phyloP scores from a whole-genome alignment of 805 yeast species.

The Komagataella populi region DNA sequence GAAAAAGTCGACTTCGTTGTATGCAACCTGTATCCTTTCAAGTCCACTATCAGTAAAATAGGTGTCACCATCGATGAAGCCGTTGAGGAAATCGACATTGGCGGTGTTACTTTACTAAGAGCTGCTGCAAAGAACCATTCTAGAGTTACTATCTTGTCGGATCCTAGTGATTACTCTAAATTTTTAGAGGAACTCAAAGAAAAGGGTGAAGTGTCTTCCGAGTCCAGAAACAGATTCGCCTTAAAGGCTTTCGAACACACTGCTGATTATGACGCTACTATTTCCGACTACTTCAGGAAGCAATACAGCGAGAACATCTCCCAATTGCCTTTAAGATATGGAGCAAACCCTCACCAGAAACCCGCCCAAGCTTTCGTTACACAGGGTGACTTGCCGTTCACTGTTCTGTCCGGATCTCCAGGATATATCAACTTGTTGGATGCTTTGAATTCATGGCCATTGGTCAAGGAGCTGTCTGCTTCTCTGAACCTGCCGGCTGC shows the following conservation, averaged over 20 bases:
- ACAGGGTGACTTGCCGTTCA: conserved; percentile 84
- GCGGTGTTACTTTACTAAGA: conserved; percentile 92
- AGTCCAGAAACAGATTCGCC: conserved; percentile 72
- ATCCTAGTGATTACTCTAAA: conserved; percentile 83
- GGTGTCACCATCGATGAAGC: conserved; percentile 96
- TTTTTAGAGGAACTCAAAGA: conserved; percentile 67
- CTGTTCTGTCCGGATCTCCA: conserved; percentile 88
- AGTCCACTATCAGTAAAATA: conserved; percentile 90
- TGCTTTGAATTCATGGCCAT: conserved; percentile 97
- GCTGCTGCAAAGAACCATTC: conserved; percentile 99
- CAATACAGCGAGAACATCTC: conserved; percentile 83
- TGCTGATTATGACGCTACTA: conserved; percentile 92
- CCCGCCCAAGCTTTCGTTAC: conserved; percentile 95
- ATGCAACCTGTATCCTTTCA: conserved; percentile 96
- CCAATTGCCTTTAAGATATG: conserved; percentile 92
- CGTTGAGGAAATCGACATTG: conserved; percentile 96
- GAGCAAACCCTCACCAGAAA: conserved; percentile 98
- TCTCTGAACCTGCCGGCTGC: conserved; percentile 95
- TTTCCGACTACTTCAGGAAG: conserved; percentile 94
- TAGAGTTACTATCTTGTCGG: conserved; percentile 89
- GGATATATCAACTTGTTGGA: conserved; percentile 95
- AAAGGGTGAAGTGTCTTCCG: conserved; percentile 57
- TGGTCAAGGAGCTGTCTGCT: conserved; percentile 92
- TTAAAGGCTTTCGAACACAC: conserved; percentile 97
- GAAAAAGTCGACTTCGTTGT: conserved; percentile 95